Conservation (phyloP, 2,329 filamentous ascomycete genomes). For the Zymoseptoria passerinii region DNA sequence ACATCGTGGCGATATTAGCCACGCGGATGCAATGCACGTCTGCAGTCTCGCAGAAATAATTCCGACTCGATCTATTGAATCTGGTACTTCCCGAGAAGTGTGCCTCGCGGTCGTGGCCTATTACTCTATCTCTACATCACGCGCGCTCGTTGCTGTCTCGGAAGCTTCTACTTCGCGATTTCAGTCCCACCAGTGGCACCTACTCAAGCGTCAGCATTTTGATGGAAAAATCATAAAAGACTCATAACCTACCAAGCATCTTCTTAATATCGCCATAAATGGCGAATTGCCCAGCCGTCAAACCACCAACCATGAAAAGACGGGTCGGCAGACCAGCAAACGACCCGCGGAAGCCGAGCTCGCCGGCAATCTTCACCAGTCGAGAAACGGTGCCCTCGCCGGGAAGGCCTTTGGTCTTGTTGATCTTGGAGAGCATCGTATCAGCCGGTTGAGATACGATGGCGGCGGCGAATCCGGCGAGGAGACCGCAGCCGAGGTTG, state of each 20-base stretch:
- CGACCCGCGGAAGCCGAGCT: slow-evolving; percentile 64
- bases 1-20: too few relatives aligned
- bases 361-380: slow-evolving; percentile 74
- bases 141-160: neutral
- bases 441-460: slow-evolving; percentile 78
- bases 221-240: neutral
- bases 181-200: slow-evolving; percentile 1
- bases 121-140: slow-evolving; percentile 2
- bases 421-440: slow-evolving; percentile 87
- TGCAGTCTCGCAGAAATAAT: neutral
- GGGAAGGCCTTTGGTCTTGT: slow-evolving; percentile 77
- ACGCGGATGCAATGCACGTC: neutral
- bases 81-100: neutral
- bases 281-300: slow-evolving; percentile 70
- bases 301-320: slow-evolving; percentile 61
- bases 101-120: neutral
- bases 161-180: slow-evolving; percentile 1
- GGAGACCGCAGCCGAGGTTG: slow-evolving; percentile 73
- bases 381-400: slow-evolving; percentile 71
- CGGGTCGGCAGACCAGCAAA: slow-evolving; percentile 72
- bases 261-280: slow-evolving; percentile 75
- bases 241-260: slow-evolving; percentile 24
- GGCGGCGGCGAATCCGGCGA: slow-evolving; percentile 75
- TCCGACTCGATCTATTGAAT: too few relatives aligned
- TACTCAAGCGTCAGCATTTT: neutral